Conservation (phyloP, 805 yeast species). For the Candida loeiensis region DNA sequence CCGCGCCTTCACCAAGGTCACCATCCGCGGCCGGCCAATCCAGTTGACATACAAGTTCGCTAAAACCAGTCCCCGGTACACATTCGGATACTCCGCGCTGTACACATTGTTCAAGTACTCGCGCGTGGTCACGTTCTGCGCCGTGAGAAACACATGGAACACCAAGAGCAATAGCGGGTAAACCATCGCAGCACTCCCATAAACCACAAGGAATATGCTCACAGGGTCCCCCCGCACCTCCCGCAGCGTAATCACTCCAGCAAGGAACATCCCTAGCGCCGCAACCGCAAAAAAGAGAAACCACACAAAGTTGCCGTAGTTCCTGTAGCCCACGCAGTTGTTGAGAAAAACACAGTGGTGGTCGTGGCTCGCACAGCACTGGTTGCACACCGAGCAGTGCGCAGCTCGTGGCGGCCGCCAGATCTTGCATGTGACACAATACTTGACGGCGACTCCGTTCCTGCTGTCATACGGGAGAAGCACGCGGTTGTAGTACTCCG, state of each 20-base stretch:
- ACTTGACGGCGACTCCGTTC: conserved; percentile 45
- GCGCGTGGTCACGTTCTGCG: conserved; percentile 65
- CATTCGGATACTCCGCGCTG: conserved; percentile 30
- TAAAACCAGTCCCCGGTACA: conserved; percentile 21
- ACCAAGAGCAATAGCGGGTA: conserved; percentile 55
- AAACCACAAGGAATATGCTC: conserved; percentile 51
- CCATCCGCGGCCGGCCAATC: conserved; percentile 32
- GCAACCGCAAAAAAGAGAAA: conserved; percentile 22
- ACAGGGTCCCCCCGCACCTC: conserved; percentile 20
- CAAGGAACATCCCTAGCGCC: conserved; percentile 18
- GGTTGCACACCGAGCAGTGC: conserved; percentile 69
- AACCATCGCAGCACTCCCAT: conserved; percentile 40
- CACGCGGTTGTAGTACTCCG: conserved; percentile 21
- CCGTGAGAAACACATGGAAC: conserved; percentile 53
- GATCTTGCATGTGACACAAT: conserved; percentile 49
- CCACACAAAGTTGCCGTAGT: conserved; percentile 36
- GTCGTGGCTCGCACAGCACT: conserved; percentile 63
- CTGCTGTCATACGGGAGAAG: conserved; percentile 18
- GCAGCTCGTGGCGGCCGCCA: conserved; percentile 72
- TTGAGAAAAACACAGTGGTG: conserved; percentile 69
- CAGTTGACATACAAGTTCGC: conserved; percentile 34
- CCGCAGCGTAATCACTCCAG: conserved; percentile 13
- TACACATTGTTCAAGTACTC: conserved; percentile 57
- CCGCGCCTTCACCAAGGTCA: conserved; percentile 16
- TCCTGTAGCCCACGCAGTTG: conserved; percentile 40